Conservation (phyloP, 1,139 yeast species). For the Sugiyamaella novakii region DNA sequence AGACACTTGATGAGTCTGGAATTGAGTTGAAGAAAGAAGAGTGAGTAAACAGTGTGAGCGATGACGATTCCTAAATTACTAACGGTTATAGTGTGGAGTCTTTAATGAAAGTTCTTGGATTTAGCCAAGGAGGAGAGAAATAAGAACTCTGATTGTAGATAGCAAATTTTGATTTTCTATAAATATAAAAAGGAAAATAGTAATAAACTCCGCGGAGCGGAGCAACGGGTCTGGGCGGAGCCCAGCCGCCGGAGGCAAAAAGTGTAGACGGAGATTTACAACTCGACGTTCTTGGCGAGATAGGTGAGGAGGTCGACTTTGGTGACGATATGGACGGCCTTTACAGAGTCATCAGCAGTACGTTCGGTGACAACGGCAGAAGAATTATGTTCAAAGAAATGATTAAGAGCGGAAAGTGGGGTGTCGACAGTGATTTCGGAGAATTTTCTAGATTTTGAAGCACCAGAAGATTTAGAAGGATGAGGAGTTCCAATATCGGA, state of each 20-base stretch:
- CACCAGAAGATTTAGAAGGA: conserved; percentile 31
- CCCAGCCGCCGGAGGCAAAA: not conserved
- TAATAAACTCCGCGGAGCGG: not conserved
- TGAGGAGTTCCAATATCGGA: conserved; percentile 49
- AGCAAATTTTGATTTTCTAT: not conserved
- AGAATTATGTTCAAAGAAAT: conserved; percentile 83
- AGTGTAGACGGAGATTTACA: not conserved
- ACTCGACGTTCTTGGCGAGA: conserved; percentile 46
- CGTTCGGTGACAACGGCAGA: conserved; percentile 79
- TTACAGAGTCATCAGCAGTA: conserved; percentile 45
- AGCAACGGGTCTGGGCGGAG: not conserved
- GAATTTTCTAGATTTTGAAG: conserved; percentile 64
- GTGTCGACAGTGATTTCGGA: conserved; percentile 70
- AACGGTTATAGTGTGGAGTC: conserved; percentile 17
- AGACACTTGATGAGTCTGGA: conserved; percentile 27
- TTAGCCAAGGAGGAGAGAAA: conserved; percentile 13
- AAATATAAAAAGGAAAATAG: not conserved
- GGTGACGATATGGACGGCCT: conserved; percentile 83
- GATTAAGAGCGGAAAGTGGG: conserved; percentile 66
- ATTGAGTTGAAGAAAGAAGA: conserved; percentile 29
- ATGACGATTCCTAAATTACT: not conserved
- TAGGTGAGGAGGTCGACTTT: conserved; percentile 81
- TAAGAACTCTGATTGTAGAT: too few relatives aligned
- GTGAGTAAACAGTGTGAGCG: too few relatives aligned
- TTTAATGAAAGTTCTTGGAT: conserved; percentile 19